These are phyloP conservation scores for Amanita polypyramis DNA, from an alignment of 768 basidiomycete species.

Conservation along the genomic window DNA sequence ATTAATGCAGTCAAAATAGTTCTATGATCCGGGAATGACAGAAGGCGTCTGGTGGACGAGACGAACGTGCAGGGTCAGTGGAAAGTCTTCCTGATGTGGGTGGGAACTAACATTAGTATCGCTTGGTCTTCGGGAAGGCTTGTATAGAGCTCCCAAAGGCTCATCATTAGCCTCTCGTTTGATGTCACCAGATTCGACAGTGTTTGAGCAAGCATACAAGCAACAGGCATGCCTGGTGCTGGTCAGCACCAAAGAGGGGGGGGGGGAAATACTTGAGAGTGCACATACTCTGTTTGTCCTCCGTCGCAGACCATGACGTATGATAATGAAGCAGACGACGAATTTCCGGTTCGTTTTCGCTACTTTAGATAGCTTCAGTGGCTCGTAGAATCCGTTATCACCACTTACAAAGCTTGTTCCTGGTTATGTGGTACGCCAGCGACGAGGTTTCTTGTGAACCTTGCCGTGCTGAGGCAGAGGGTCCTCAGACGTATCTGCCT, in stretches of 20 bases:
- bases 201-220: conserved; percentile 64
- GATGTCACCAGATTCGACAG: conserved; percentile 79
- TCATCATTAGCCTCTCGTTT: conserved; percentile 46
- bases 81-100: conserved; percentile 6
- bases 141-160: conserved; percentile 56
- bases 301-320: conserved; percentile 65
- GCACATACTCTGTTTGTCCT: conserved; percentile 46
- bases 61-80: conserved; percentile 9
- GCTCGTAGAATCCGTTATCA: not conserved
- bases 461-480: conserved; percentile 46
- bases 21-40: conserved; percentile 54
- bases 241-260: not conserved
- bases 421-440: conserved; percentile 73
- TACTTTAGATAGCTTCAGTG: conserved; percentile 17
- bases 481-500: conserved; percentile 25
- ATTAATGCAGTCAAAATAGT: conserved; percentile 55
- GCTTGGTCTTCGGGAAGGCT: conserved; percentile 62
- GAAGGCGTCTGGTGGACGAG: conserved; percentile 33
- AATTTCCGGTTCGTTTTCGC: conserved; percentile 63
- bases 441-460: conserved; percentile 77
- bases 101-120: conserved; percentile 53
- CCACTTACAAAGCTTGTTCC: conserved; percentile 55
- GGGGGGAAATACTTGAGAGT: conserved; percentile 1
- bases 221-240: conserved; percentile 45
- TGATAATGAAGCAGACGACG: conserved; percentile 59